Evolutionary conservation across 2,329 filamentous ascomycete species (phyloP).

Genomic region (Fusarium sp.): DNA sequence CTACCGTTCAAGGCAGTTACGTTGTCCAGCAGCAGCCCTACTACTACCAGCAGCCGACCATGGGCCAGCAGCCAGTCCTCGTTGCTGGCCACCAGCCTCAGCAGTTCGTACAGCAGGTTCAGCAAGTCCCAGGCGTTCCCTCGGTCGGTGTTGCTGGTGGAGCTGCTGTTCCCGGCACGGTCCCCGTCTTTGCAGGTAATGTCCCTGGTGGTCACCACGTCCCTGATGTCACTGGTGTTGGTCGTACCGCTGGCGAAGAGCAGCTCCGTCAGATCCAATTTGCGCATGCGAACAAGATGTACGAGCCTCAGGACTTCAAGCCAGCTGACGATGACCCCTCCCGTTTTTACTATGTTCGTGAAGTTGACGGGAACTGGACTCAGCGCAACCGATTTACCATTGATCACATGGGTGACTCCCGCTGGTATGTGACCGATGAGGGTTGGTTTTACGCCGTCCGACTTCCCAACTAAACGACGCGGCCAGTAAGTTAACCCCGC

Average conservation of each 20-base stretch:
- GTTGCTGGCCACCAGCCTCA: constrained; percentile 40
- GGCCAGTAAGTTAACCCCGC: constrained; percentile 12
- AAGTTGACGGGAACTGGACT: constrained; percentile 67
- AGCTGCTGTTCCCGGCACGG: constrained; percentile 31
- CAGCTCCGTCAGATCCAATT: constrained; percentile 57
- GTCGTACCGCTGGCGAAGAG: constrained; percentile 59
- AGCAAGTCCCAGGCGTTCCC: constrained; percentile 40
- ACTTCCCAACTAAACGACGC: constrained; percentile 49
- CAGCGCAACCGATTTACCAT: constrained; percentile 67
- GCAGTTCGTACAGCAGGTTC: constrained; percentile 38
- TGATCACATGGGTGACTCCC: constrained; percentile 63
- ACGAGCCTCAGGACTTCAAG: constrained; percentile 69
- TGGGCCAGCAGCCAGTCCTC: constrained; percentile 45
- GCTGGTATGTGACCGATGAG: constrained; percentile 66
- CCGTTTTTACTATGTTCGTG: constrained; percentile 68
- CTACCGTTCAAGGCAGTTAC: constrained; percentile 39
- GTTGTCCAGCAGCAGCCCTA: constrained; percentile 47
- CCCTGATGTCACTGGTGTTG: constrained; percentile 62
- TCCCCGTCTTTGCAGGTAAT: constrained; percentile 54
- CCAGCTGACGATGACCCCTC: constrained; percentile 67
- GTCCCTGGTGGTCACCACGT: constrained; percentile 42
- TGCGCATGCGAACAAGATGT: constrained; percentile 58
- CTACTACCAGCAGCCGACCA: constrained; percentile 44
- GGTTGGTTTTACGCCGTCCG: constrained; percentile 70
- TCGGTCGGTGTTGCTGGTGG: constrained; percentile 39